These are phyloP conservation scores for Xylariaceae sp. DNA, from an alignment of 2,329 filamentous ascomycete genomes.

Conservation along the genomic window DNA sequence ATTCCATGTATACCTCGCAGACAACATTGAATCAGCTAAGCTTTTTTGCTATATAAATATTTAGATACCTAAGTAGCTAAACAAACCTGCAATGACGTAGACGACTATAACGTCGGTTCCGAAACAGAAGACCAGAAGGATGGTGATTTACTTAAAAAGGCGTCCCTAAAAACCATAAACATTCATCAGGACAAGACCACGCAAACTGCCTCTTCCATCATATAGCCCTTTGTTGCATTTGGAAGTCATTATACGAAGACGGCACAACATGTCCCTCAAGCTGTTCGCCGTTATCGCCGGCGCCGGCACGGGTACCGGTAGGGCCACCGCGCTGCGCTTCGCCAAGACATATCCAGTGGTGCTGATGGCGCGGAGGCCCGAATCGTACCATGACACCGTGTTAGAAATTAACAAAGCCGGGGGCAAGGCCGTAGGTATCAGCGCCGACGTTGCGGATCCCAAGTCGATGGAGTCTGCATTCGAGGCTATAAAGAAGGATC, in stretches of 20 bases:
- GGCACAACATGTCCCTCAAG: slow-evolving; percentile 43
- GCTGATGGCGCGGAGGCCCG: slow-evolving; percentile 16
- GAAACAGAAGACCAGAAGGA: too few relatives aligned
- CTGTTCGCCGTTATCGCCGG: slow-evolving; percentile 74
- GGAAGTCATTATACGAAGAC: background rate
- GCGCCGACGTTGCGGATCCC: slow-evolving; percentile 13
- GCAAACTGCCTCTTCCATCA: too few relatives aligned
- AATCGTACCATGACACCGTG: slow-evolving; percentile 17
- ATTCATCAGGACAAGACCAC: too few relatives aligned
- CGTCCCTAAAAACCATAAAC: too few relatives aligned
- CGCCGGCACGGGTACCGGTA: slow-evolving; percentile 69
- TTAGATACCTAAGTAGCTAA: too few relatives aligned
- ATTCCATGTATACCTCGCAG: too few relatives aligned
- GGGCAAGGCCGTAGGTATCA: slow-evolving; percentile 20
- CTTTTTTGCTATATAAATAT: too few relatives aligned
- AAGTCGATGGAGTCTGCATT: slow-evolving; percentile 14
- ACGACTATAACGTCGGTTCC: too few relatives aligned
- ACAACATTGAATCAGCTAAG: too few relatives aligned
- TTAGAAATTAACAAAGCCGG: slow-evolving; percentile 17
- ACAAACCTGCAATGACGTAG: too few relatives aligned
- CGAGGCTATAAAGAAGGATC: slow-evolving; percentile 11
- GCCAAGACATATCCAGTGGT: slow-evolving; percentile 23
- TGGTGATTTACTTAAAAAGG: too few relatives aligned
- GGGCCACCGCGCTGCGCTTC: slow-evolving; percentile 22
- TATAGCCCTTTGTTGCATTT: too few relatives aligned